Percentiles rank a stretch among this genome's conserved stretches.
Evolutionary conservation across 495 filamentous ascomycete species (phyloP).

Genomic region (Aspergillus incahuasiensis): DNA sequence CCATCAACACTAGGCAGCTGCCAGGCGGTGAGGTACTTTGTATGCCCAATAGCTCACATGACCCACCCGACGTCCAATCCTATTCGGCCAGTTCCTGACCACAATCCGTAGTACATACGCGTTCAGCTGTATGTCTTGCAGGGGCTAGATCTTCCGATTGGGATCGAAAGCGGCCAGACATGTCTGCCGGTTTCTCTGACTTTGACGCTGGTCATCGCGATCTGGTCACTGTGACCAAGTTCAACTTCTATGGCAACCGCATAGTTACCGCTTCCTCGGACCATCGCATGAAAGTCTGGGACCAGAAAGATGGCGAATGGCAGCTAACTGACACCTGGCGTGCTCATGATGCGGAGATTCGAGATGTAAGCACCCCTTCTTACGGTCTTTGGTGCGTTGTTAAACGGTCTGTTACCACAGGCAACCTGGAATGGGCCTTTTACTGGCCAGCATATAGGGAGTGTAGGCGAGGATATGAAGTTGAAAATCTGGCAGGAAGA

Average conservation of each 20-base stretch:
- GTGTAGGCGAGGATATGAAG: slow-evolving; percentile 78
- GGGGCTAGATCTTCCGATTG: slow-evolving; percentile 17
- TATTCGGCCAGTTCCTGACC: neutral
- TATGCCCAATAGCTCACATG: slow-evolving; percentile 17
- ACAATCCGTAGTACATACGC: slow-evolving; percentile 4
- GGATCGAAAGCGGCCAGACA: slow-evolving; percentile 27
- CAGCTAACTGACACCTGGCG: slow-evolving; percentile 80
- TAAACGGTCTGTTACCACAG: slow-evolving; percentile 36
- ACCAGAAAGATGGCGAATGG: slow-evolving; percentile 75
- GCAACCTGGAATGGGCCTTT: slow-evolving; percentile 74
- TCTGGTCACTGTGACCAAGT: slow-evolving; percentile 46
- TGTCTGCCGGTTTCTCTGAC: slow-evolving; percentile 53
- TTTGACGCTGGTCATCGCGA: slow-evolving; percentile 63
- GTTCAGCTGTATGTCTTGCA: slow-evolving; percentile 16
- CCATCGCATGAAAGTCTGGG: slow-evolving; percentile 90
- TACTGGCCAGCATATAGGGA: slow-evolving; percentile 58
- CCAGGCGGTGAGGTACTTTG: slow-evolving; percentile 12
- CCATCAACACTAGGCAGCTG: slow-evolving; percentile 22
- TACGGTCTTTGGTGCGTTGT: slow-evolving; percentile 4
- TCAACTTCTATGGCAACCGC: slow-evolving; percentile 82
- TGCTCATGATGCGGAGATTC: slow-evolving; percentile 86
- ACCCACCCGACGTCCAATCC: slow-evolving; percentile 3
- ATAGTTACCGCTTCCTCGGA: slow-evolving; percentile 88
- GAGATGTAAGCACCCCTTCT: slow-evolving; percentile 57
- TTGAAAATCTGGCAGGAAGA: slow-evolving; percentile 91